These are phyloP conservation scores for Cladophialophora psammophila DNA, from an alignment of 2,329 filamentous ascomycete genomes.

Conservation along the genomic window DNA sequence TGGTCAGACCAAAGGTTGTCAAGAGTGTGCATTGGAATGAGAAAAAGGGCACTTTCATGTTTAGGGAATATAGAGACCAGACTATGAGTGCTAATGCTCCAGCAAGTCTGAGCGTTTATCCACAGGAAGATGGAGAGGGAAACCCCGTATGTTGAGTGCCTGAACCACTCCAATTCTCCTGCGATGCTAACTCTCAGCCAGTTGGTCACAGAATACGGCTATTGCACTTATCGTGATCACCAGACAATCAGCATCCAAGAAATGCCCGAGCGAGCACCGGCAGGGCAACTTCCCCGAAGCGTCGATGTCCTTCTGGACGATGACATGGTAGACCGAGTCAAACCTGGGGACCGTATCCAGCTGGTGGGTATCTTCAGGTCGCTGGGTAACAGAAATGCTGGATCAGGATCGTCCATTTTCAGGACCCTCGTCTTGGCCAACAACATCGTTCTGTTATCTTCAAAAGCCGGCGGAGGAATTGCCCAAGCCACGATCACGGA, in stretches of 20 bases:
- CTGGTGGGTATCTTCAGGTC: conserved; percentile 96
- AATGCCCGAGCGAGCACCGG: conserved; percentile 96
- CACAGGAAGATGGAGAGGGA: conserved; percentile 89
- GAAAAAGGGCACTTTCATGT: conserved; percentile 82
- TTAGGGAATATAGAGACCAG: conserved; percentile 91
- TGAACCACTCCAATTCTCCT: conserved; percentile 9
- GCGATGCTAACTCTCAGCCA: conserved; percentile 42
- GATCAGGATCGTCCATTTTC: conserved; percentile 89
- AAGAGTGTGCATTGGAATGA: conserved; percentile 98
- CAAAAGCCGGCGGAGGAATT: conserved; percentile 93
- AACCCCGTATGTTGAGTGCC: conserved; percentile 67
- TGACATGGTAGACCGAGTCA: conserved; percentile 91
- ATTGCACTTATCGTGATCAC: conserved; percentile 94
- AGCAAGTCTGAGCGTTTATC: conserved; percentile 90
- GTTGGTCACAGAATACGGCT: conserved; percentile 93
- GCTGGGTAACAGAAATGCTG: conserved; percentile 90
- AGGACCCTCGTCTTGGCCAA: conserved; percentile 94
- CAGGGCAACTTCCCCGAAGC: conserved; percentile 90
- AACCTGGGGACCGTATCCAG: conserved; percentile 94
- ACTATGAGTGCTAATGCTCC: conserved; percentile 91
- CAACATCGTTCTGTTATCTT: conserved; percentile 91
- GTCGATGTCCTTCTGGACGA: conserved; percentile 98
- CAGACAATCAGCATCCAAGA: conserved; percentile 98
- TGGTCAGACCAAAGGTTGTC: conserved; percentile 96
- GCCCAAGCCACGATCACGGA: conserved; percentile 93